Conservation (phyloP, 176 grass and related monocot species). For the Otatea glauca region DNA sequence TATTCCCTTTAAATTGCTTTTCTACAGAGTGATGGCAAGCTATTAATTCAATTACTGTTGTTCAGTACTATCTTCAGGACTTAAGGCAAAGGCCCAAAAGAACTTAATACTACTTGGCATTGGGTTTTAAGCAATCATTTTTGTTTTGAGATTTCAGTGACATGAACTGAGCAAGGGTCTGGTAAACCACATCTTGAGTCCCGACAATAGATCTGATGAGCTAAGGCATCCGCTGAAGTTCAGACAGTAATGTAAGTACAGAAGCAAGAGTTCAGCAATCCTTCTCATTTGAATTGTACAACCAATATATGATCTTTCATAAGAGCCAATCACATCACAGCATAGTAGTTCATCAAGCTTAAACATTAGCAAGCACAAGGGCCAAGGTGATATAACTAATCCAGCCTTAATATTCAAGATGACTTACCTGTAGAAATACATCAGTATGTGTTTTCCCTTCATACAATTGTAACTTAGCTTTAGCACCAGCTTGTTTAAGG, state of each 20-base stretch:
- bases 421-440: constrained; percentile 84
- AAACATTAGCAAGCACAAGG: neutral
- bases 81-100: neutral
- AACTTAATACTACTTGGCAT: neutral
- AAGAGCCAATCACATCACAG: neutral
- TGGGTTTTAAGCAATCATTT: neutral
- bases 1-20: neutral
- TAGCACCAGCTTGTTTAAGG: constrained; percentile 66
- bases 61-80: neutral
- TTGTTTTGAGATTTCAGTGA: neutral
- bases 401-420: constrained; percentile 6
- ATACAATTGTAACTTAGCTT: constrained; percentile 74
- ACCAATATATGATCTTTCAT: neutral
- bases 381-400: neutral
- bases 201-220: neutral
- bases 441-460: constrained; percentile 97
- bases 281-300: neutral
- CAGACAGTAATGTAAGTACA: neutral
- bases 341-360: neutral
- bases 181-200: neutral
- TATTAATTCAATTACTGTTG: neutral
- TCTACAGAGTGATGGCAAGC: neutral
- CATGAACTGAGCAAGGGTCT: neutral
- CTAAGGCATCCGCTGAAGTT: neutral
- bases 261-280: neutral